Percentiles rank a stretch among this genome's conserved stretches.
These are phyloP conservation scores for Silene uniflora DNA, from an alignment of 148 eudicot species.

Conservation along the genomic window DNA sequence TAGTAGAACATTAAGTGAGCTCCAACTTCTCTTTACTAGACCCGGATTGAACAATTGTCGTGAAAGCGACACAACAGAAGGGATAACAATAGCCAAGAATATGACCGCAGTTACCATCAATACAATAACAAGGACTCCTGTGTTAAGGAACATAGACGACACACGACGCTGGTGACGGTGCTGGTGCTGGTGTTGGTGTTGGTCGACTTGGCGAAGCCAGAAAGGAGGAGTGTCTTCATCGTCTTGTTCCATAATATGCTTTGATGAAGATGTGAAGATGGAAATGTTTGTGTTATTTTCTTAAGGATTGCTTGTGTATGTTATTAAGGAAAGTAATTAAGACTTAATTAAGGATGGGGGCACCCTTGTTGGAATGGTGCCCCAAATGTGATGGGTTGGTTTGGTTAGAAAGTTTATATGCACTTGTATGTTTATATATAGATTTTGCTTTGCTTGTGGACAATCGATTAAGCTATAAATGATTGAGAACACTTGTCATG, in stretches of 20 bases:
- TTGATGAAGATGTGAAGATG: neutral
- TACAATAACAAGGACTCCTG: conserved; percentile 34
- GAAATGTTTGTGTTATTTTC: neutral
- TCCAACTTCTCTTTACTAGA: conserved; percentile 70
- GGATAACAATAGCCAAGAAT: conserved; percentile 33
- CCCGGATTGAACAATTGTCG: conserved; percentile 51
- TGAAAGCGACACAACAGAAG: conserved; percentile 42
- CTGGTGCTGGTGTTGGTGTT: conserved; percentile 16
- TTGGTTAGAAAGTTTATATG: neutral
- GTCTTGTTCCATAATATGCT: conserved; percentile 19
- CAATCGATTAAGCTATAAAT: conserved; percentile 19
- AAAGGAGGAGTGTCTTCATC: conserved; percentile 39
- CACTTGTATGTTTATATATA: conserved; percentile 23
- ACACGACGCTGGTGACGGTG: conserved; percentile 14
- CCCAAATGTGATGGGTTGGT: conserved; percentile 12
- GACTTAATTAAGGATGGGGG: neutral
- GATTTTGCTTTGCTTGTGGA: conserved; percentile 29
- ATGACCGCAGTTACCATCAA: conserved; percentile 28
- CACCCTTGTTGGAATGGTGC: conserved; percentile 12
- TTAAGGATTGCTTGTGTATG: conserved; percentile 2
- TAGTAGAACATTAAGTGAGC: conserved; percentile 59
- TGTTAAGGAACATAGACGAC: conserved; percentile 33
- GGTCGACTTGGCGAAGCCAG: conserved; percentile 27
- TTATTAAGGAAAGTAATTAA: neutral
- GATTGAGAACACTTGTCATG: conserved; percentile 13